These are phyloP conservation scores for Urtica urens DNA, from an alignment of 306 rosid genomes.

Conservation along the genomic window DNA sequence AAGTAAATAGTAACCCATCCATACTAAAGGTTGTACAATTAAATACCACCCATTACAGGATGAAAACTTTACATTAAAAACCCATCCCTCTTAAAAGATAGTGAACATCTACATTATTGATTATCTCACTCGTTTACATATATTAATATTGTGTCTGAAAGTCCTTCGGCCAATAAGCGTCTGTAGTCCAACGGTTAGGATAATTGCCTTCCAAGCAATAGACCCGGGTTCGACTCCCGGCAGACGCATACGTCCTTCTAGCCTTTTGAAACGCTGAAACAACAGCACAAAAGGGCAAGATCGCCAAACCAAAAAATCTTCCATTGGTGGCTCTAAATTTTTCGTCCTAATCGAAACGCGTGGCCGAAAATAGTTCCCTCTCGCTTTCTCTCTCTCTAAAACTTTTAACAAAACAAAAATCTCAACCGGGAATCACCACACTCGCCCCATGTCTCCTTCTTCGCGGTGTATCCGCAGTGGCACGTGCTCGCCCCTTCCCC, in stretches of 20 bases:
- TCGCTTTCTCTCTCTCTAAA: not conserved
- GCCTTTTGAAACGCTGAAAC: constrained; percentile 14
- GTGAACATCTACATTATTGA: too few relatives aligned
- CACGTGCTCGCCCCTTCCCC: constrained; percentile 40
- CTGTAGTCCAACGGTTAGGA: constrained; percentile 61
- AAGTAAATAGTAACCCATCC: too few relatives aligned
- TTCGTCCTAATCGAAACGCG: constrained; percentile 15
- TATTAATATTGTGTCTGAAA: too few relatives aligned
- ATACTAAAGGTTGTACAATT: too few relatives aligned
- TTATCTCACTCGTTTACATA: too few relatives aligned
- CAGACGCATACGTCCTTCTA: constrained; percentile 13
- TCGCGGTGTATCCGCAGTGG: constrained; percentile 41
- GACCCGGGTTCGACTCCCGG: constrained; percentile 60
- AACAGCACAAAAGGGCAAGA: constrained; percentile 8
- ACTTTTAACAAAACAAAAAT: not conserved
- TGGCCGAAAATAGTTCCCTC: constrained; percentile 8
- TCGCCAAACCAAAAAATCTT: constrained; percentile 6
- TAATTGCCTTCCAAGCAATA: constrained; percentile 62
- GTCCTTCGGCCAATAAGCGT: too few relatives aligned
- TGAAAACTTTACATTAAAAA: too few relatives aligned
- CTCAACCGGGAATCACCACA: constrained; percentile 1
- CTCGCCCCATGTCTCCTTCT: constrained; percentile 1
- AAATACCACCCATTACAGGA: too few relatives aligned
- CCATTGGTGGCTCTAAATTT: not conserved
- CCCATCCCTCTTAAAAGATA: too few relatives aligned